A percentile compares a stretch with the other conserved stretches of the same genome.
phyloP scores from a whole-genome alignment of 1,284 basidiomycete species.

The Cutaneotrichosporon arboriforme region DNA sequence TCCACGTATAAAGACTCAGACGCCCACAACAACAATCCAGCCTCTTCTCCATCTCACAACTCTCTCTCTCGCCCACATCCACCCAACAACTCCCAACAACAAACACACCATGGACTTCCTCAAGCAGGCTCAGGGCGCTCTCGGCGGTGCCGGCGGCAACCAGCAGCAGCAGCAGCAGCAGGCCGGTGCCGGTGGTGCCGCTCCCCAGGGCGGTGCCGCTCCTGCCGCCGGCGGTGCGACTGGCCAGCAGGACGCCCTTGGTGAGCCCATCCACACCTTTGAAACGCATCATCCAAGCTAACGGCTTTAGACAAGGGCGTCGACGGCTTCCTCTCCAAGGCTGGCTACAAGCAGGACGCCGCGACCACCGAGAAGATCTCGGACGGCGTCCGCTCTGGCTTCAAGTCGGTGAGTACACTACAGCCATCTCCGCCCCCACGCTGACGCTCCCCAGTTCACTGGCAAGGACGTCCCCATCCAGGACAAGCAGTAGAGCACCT shows the following conservation, averaged over 20 bases:
- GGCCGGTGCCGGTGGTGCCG: conserved; percentile 1
- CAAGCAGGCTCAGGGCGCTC: conserved; percentile 17
- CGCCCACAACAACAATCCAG: background rate
- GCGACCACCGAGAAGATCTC: conserved; percentile 50
- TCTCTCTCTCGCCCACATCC: background rate
- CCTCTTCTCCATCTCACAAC: background rate
- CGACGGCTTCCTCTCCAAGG: conserved; percentile 26
- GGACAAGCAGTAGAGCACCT: conserved; percentile 23
- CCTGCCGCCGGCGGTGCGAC: conserved; percentile 11
- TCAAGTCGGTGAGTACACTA: conserved; percentile 40
- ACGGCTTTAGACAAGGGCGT: conserved; percentile 47
- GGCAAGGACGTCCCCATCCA: conserved; percentile 42
- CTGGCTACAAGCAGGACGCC: conserved; percentile 39
- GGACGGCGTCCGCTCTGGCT: conserved; percentile 45
- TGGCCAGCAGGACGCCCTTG: conserved; percentile 45
- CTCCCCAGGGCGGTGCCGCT: conserved; percentile 1
- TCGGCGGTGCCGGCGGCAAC: conserved; percentile 4
- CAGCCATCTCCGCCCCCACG: background rate
- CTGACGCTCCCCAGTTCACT: conserved; percentile 22
- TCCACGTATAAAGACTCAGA: no score
- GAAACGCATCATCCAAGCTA: background rate
- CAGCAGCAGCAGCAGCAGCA: conserved; percentile 4
- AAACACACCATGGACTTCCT: conserved; percentile 12
- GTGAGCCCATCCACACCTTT: conserved; percentile 16
- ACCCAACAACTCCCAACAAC: background rate